phyloP scores from a whole-genome alignment of 1,284 basidiomycete genomes.

The Leccinum pseudoinsigne region DNA sequence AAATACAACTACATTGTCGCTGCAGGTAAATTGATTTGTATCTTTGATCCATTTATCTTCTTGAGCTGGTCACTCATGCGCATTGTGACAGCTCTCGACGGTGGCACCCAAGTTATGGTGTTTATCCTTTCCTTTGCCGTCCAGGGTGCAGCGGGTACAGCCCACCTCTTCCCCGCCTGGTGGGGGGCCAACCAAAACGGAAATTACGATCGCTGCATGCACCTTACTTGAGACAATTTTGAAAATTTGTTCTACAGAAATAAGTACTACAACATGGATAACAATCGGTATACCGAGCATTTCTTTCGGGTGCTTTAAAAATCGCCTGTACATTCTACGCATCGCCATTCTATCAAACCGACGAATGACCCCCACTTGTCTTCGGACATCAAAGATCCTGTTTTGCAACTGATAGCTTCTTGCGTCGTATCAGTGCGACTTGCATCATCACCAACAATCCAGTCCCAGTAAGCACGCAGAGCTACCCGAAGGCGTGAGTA shows the following conservation, averaged over 20 bases:
- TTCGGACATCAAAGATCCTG: background rate
- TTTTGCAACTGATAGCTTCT: background rate
- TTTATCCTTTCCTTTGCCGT: constrained; percentile 75
- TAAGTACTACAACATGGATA: background rate
- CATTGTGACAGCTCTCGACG: constrained; percentile 46
- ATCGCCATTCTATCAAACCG: background rate
- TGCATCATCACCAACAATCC: constrained; percentile 19
- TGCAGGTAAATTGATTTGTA: constrained; percentile 32
- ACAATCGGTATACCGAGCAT: background rate
- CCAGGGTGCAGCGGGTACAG: constrained; percentile 60
- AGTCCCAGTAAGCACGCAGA: constrained; percentile 15
- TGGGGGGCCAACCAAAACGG: constrained; percentile 50
- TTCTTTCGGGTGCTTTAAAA: background rate
- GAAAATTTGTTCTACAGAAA: background rate
- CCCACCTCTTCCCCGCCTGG: constrained; percentile 60
- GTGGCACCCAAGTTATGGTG: constrained; percentile 66
- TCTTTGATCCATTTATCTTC: background rate
- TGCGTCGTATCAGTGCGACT: constrained; percentile 12
- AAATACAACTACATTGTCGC: constrained; percentile 49
- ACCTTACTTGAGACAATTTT: constrained; percentile 11
- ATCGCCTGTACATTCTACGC: background rate
- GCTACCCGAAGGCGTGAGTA: constrained; percentile 15
- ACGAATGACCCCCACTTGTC: background rate
- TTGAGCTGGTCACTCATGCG: background rate
- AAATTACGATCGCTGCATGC: constrained; percentile 26